Percentiles rank a stretch among this genome's conserved stretches.
phyloP scores from a whole-genome alignment of 1,284 basidiomycete genomes.

The Ceratobasidium sp. region DNA sequence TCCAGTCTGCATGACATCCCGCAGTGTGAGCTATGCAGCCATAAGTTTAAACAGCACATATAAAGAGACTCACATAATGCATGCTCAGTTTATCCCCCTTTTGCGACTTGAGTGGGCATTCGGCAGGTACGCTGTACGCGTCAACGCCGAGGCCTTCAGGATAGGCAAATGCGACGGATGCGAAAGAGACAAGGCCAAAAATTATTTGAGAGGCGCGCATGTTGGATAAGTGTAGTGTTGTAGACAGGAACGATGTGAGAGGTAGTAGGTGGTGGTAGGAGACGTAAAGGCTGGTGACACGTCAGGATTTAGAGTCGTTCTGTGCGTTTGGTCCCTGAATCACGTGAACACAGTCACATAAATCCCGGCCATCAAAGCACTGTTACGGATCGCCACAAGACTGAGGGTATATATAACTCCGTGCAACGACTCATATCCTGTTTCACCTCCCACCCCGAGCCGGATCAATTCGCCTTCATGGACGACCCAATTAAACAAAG shows the following conservation, averaged over 20 bases:
- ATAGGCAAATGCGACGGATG: conserved; percentile 27
- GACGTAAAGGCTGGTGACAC: conserved; percentile 19
- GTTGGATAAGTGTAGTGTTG: not conserved
- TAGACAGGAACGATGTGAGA: not conserved
- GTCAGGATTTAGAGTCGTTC: conserved; percentile 4
- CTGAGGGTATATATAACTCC: not conserved
- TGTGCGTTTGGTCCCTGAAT: not conserved
- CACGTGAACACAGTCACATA: conserved; percentile 8
- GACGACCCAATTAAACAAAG: no score
- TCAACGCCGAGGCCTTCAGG: conserved; percentile 67
- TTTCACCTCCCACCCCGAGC: no score
- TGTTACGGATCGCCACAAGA: not conserved
- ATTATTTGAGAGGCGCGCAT: conserved; percentile 44
- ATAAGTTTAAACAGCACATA: conserved; percentile 3
- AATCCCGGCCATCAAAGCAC: not conserved
- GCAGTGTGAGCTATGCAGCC: not conserved
- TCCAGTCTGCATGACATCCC: conserved; percentile 70
- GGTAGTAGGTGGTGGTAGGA: not conserved
- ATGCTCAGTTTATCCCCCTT: conserved; percentile 79
- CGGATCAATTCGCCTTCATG: no score
- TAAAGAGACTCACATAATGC: conserved; percentile 76
- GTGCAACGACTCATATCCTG: no score
- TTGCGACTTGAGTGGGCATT: conserved; percentile 71
- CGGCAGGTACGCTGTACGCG: conserved; percentile 70
- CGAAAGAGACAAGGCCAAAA: conserved; percentile 37